Base-by-base conservation (phyloP, 768 basidiomycete species). In the Pleurotus salmoneostramineus region DNA sequence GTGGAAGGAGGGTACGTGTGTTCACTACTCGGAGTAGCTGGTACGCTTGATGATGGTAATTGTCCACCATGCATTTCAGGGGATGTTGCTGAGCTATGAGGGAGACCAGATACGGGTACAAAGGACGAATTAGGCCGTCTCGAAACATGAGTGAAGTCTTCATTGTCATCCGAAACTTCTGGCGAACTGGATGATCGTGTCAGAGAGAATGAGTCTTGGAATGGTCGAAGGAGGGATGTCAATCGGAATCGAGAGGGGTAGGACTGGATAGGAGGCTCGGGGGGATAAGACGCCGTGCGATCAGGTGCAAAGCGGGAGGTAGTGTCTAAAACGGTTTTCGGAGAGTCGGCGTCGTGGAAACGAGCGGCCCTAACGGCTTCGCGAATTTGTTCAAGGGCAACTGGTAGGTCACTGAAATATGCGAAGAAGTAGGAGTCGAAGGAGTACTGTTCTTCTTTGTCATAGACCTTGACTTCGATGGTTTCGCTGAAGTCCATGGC, bases 401-500 rank as follows among this genome's bases (percentile, higher is more conserved):
- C 77, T 5, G 87, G 78, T 37, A 93, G 79, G 70, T 95, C 84
- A 62, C 86, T 86, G 71, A 98, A 97, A 70, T 97, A 98, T 11
- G 95, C 93, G 66, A 96, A 96, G 72, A 96, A 97, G 67, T 93
- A 94, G 2, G 91, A 93, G 68, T 93, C 91, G 35, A 91, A 71
- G 1, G 87, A 84, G 65, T 87, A 88, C 61, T 86, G 83, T 59
- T 91, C 91, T 62, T 83, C 83, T 62, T 87, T 88, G 71, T 95
- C 92, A 55, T 91, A 77, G 10, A 95, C 93, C 72, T 94, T 94
- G 62, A 98, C 82, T 74, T 98, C 95, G 59, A 99, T 89, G 0
- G 95, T 95, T 69, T 97, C 95, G 61, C 93, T 95, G 66, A 98
- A 98, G 67, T 98, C 96, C 77, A 98, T 88, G 1, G 91, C 90